Percentiles rank a stretch among this genome's conserved stretches.
Evolutionary conservation across 805 yeast species (phyloP).

Genomic region (Metschnikowia lochheadii): DNA sequence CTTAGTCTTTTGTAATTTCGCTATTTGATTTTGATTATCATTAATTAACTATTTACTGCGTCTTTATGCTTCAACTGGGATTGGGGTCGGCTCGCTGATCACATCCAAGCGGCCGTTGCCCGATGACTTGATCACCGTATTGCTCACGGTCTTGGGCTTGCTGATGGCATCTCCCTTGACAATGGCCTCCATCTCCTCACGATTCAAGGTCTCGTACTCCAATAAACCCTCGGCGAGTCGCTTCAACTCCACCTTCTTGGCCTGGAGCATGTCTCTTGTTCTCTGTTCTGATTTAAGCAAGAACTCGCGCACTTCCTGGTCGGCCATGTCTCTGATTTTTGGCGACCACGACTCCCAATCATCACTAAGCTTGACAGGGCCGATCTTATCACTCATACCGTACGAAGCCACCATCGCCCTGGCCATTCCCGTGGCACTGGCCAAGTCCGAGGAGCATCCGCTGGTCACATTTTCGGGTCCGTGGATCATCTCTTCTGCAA

Average conservation of each 20-base stretch:
- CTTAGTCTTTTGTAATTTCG: too few species aligned
- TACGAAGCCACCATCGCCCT: constrained; percentile 95
- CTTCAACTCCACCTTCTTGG: constrained; percentile 65
- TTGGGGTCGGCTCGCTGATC: constrained; percentile 15
- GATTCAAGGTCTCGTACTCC: constrained; percentile 91
- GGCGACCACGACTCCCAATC: constrained; percentile 96
- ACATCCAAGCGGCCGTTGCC: constrained; percentile 19
- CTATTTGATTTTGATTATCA: neutral
- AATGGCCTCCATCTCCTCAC: constrained; percentile 83
- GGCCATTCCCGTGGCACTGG: constrained; percentile 87
- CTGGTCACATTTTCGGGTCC: constrained; percentile 91
- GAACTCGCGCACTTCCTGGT: constrained; percentile 78
- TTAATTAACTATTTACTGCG: constrained; percentile 2
- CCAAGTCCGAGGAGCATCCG: constrained; percentile 91
- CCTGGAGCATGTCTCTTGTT: constrained; percentile 63
- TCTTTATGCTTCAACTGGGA: constrained; percentile 18
- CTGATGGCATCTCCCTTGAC: constrained; percentile 74
- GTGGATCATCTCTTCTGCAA: constrained; percentile 90
- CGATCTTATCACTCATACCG: constrained; percentile 93
- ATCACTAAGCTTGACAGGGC: constrained; percentile 86
- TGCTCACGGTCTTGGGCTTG: constrained; percentile 65
- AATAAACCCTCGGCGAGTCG: constrained; percentile 89
- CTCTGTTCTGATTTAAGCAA: constrained; percentile 75
- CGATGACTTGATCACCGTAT: constrained; percentile 49
- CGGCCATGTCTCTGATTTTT: constrained; percentile 82